These are phyloP conservation scores for Tolypocladium pustulatum DNA, from an alignment of 2,329 filamentous ascomycete genomes.

Conservation along the genomic window DNA sequence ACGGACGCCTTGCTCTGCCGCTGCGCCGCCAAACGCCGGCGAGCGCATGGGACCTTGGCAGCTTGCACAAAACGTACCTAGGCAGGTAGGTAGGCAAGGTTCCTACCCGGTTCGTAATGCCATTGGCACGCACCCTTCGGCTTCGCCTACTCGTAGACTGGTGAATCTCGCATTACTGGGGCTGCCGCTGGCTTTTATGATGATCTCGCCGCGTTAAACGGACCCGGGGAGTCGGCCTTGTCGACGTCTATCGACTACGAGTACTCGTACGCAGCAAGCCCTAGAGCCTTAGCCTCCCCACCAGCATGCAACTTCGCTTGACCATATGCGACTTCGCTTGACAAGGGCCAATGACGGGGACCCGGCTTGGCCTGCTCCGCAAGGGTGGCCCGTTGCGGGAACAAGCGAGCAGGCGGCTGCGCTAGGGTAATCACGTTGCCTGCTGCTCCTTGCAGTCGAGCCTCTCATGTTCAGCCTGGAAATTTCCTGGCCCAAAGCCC, in stretches of 20 bases:
- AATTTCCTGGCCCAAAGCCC: not conserved
- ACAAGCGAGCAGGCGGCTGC: not conserved
- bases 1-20: not conserved
- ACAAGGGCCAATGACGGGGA: conserved; percentile 3
- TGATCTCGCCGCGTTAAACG: not conserved
- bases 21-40: too few species aligned
- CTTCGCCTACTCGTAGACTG: not conserved
- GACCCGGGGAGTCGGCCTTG: not conserved
- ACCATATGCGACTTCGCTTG: conserved; percentile 1
- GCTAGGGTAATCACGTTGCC: not conserved
- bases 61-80: too few species aligned
- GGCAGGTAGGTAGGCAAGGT: too few species aligned
- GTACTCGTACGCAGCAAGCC: too few species aligned
- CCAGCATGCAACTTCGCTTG: conserved; percentile 5
- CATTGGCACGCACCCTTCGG: not conserved
- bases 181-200: not conserved
- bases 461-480: not conserved
- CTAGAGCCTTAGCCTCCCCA: not conserved
- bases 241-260: not conserved
- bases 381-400: not conserved
- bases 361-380: not conserved
- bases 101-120: not conserved
- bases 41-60: not conserved
- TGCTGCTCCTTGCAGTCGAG: not conserved
- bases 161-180: not conserved